A percentile compares a stretch with the other conserved stretches of the same genome.
These are phyloP conservation scores for Xylaria sp. DNA, from an alignment of 2,329 filamentous ascomycete species.

Conservation along the genomic window DNA sequence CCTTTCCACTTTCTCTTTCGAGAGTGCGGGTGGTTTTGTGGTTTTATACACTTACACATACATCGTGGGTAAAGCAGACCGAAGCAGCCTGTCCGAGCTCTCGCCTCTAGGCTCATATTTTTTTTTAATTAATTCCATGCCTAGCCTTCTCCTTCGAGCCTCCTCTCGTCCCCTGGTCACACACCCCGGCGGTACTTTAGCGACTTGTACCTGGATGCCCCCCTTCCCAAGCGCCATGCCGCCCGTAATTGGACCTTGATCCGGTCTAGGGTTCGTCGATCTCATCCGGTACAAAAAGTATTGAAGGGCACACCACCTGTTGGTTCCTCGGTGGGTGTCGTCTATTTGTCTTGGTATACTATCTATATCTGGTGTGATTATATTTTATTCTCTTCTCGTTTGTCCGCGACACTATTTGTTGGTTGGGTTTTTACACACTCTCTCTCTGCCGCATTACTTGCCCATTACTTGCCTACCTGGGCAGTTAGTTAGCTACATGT, in stretches of 20 bases:
- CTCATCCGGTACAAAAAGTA: constrained; percentile 46
- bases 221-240: constrained; percentile 48
- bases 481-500: too few species aligned
- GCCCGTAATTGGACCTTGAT: constrained; percentile 45
- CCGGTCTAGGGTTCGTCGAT: constrained; percentile 45
- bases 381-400: constrained; percentile 26
- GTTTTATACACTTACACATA: background rate
- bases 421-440: background rate
- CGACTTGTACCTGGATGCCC: constrained; percentile 37
- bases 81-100: constrained; percentile 24
- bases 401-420: constrained; percentile 10
- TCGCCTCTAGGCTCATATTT: constrained; percentile 33
- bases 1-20: background rate
- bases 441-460: background rate
- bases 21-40: too few species aligned
- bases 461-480: too few species aligned
- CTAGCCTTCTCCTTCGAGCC: constrained; percentile 15
- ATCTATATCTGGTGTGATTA: constrained; percentile 17
- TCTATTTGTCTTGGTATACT: constrained; percentile 30
- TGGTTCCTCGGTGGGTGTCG: constrained; percentile 34
- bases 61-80: background rate
- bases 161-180: constrained; percentile 26
- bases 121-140: constrained; percentile 33
- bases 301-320: constrained; percentile 39
- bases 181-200: constrained; percentile 39